phyloP scores from a whole-genome alignment of 257 asterid genomes.

The Solanum etuberosum region DNA sequence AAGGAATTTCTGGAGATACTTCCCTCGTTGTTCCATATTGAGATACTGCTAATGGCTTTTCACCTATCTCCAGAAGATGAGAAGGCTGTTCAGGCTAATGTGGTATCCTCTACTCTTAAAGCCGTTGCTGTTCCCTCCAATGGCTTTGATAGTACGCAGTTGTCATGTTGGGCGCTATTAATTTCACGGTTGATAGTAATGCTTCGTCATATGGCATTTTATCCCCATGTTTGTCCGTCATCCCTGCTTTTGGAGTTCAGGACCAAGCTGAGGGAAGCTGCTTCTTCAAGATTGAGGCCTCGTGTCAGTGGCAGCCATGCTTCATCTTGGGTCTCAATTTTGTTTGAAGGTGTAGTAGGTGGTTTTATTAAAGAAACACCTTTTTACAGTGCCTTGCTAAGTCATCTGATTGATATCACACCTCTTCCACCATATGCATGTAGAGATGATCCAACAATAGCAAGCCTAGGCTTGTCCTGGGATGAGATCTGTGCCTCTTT shows the following conservation, averaged over 20 bases:
- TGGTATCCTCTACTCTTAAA: constrained; percentile 42
- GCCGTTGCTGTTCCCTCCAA: constrained; percentile 38
- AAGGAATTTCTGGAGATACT: constrained; percentile 57
- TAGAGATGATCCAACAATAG: constrained; percentile 32
- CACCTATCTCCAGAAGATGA: constrained; percentile 80
- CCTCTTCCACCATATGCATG: constrained; percentile 59
- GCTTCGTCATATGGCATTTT: constrained; percentile 79
- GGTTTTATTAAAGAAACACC: constrained; percentile 30
- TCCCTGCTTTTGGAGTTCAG: constrained; percentile 62
- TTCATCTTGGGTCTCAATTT: constrained; percentile 63
- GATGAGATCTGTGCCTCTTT: constrained; percentile 41
- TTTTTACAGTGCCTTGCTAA: constrained; percentile 35
- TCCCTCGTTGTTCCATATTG: constrained; percentile 80
- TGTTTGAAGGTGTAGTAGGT: constrained; percentile 39
- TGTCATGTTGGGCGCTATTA: constrained; percentile 84
- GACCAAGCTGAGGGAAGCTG: constrained; percentile 60
- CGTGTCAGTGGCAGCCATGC: constrained; percentile 27
- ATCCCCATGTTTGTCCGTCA: constrained; percentile 68
- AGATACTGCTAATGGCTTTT: constrained; percentile 67
- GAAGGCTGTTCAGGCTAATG: constrained; percentile 41
- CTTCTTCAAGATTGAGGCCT: constrained; percentile 18
- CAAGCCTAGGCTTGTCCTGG: constrained; percentile 46
- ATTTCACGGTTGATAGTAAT: constrained; percentile 77
- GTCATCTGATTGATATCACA: constrained; percentile 70
- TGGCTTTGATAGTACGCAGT: constrained; percentile 34